Evolutionary conservation across 192 early-diverging fungal genomes (phyloP), one percentile per base, ranked within the genome.

Genomic region (Coemansia sp.): DNA sequence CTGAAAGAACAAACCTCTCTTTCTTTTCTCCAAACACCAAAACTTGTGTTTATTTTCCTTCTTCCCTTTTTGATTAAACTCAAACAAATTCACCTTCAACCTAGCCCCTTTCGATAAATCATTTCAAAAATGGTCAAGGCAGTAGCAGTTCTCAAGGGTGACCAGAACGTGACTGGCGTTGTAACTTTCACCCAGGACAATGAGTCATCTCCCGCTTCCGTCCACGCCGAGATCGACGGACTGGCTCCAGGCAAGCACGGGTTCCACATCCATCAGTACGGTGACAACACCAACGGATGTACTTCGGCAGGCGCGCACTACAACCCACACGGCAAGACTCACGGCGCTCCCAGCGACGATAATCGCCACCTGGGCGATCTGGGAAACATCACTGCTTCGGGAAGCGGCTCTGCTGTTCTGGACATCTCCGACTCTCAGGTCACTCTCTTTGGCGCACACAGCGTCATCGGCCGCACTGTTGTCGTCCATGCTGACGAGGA

Each of bases 281-380:
- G 88, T n/a, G 86, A 87, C 77, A 86, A 84, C 84, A 86, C 86
- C 70, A 85, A 86, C 72, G 85, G 94, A 53, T 95, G 94, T 83
- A 88, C 84, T n/a, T 92, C 91, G 39, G 89, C 93, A 25, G 94
- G 93, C 59, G 68, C 74, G 58, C 95, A 96, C 86, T 95, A 87
- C 79, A 96, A 96, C 85, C 94, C 94, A 63, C 61, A 75, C 72
- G 74, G 74, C 37, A 70, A 85, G 69, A 90, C 85, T 15, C 94
- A 96, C 85, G 93, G 94, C 63, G 92, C 88, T 35, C 90, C 89
- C 53, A 58, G 59, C 0, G 88, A 79, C 71, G 70, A 76, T 55
- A 61, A 83, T 30, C 90, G 93, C 56, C 95, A 97, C 83, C 87
- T 87, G 29, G 95, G 95, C 66, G 95, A 97, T 78, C 87, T 97